Base-by-base conservation (phyloP, 805 yeast species). In the Candida jianshihensis region DNA sequence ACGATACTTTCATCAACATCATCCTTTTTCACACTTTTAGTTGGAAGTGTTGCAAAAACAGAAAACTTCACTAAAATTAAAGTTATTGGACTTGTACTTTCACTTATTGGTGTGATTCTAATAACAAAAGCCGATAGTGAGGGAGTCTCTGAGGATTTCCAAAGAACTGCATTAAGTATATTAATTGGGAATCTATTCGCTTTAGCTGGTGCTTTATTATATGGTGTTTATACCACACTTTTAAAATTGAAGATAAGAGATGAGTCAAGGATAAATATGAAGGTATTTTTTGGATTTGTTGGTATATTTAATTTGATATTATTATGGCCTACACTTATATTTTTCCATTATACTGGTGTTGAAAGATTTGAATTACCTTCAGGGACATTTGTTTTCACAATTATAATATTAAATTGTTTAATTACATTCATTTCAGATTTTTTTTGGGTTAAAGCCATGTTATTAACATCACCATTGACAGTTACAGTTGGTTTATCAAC, bases 361-460 rank as follows among this genome's bases (percentile, higher is more conserved):
- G 98, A 92, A 58, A 60, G 56, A 8, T 80, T 92, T 42, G 88
- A 75, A 49, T 50, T 81, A 30, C 97, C 97, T 1, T 64, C 69
- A 0, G 59, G 72, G 2, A 43, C 61, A 1, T 64, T 66, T 26
- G 75, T 81, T 4, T 63, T 78, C 51, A 39, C 59, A 1, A 64
- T 88, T 3, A 61, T 90, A 6, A 34, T 71, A 0, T 42, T 75
- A 32, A 92, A 92, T 57, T 83, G 89, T 40, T 51, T 75, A 25
- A 77, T 87, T 29, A 87, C 96, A 1, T 81, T 92, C 47, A 60
- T 89, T 13, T 81, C 95, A 27, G 98, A 92, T 56, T 88, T 81
- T 49, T 78, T 94, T 51, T 92, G 98, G 98, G 96, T 95, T 24
- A 77, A 86, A 44, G 95, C 97, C 1, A 92, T 89, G 75, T 69